These are phyloP conservation scores for Austroboletus olivaceoglutinosus DNA, from an alignment of 1,284 basidiomycete genomes.

Conservation along the genomic window DNA sequence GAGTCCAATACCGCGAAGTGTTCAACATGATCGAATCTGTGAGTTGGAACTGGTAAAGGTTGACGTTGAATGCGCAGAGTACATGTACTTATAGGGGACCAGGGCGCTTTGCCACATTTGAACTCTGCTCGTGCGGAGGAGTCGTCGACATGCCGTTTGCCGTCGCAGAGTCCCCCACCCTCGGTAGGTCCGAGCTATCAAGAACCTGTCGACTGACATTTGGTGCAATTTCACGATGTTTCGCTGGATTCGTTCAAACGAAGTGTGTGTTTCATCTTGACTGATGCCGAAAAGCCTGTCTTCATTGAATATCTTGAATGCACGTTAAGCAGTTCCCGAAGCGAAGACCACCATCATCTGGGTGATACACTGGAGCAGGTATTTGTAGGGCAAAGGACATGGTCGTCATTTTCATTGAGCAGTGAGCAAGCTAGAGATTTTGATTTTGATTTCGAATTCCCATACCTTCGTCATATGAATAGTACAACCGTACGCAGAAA, in stretches of 20 bases:
- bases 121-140: too few species aligned
- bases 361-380: too few species aligned
- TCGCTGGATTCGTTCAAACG: slow-evolving; percentile 45
- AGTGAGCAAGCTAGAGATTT: slow-evolving; percentile 1
- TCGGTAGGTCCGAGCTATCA: slow-evolving; percentile 10
- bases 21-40: too few species aligned
- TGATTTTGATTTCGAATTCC: background rate
- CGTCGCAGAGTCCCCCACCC: slow-evolving; percentile 11
- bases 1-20: too few species aligned
- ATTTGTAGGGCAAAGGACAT: too few species aligned
- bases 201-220: slow-evolving; percentile 7
- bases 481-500: background rate
- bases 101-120: too few species aligned
- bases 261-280: slow-evolving; percentile 90
- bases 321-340: slow-evolving; percentile 46
- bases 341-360: slow-evolving; percentile 37
- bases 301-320: slow-evolving; percentile 44
- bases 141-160: slow-evolving; percentile 4
- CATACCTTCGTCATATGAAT: background rate
- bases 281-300: slow-evolving; percentile 92
- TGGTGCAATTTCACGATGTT: slow-evolving; percentile 20
- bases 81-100: too few species aligned
- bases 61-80: too few species aligned
- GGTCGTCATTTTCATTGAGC: too few species aligned
- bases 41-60: too few species aligned